phyloP scores from a whole-genome alignment of 2,329 filamentous ascomycete genomes.

The Lithohypha guttulata region DNA sequence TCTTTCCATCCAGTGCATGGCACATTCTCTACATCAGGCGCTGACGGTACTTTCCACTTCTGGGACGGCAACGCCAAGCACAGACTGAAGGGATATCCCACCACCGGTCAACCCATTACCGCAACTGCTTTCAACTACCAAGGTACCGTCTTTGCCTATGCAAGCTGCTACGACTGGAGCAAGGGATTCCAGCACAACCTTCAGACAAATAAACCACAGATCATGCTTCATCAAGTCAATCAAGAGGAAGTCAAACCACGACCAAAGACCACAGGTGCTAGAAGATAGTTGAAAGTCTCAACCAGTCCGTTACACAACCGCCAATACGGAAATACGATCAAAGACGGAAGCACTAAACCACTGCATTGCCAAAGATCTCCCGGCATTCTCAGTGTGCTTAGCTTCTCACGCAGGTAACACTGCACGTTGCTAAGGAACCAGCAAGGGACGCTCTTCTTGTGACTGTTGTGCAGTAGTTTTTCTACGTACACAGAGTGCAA shows the following conservation, averaged over 20 bases:
- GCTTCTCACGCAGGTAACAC: too few species aligned
- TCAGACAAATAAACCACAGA: conserved; percentile 58
- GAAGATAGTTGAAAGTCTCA: too few species aligned
- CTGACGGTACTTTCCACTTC: conserved; percentile 75
- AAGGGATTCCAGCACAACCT: conserved; percentile 87
- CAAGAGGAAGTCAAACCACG: conserved; percentile 53
- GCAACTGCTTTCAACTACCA: conserved; percentile 82
- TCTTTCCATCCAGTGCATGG: conserved; percentile 94
- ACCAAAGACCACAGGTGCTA: conserved; percentile 33
- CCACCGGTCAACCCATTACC: conserved; percentile 76
- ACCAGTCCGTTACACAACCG: too few species aligned
- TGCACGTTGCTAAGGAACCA: too few species aligned
- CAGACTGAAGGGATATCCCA: conserved; percentile 76
- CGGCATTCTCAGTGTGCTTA: too few species aligned
- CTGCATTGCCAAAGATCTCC: too few species aligned
- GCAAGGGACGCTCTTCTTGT: too few species aligned
- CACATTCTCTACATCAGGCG: conserved; percentile 95
- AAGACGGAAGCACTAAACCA: too few species aligned
- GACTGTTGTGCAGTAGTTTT: too few species aligned
- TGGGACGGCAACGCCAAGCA: conserved; percentile 85
- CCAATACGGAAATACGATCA: too few species aligned
- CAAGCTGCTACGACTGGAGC: conserved; percentile 94
- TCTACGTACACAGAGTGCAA: too few species aligned
- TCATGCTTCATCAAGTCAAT: conserved; percentile 70
- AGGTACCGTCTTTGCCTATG: conserved; percentile 77